Base-by-base conservation (phyloP, 2,329 filamentous ascomycete genomes). In the Conoideocrella luteorostrata region DNA sequence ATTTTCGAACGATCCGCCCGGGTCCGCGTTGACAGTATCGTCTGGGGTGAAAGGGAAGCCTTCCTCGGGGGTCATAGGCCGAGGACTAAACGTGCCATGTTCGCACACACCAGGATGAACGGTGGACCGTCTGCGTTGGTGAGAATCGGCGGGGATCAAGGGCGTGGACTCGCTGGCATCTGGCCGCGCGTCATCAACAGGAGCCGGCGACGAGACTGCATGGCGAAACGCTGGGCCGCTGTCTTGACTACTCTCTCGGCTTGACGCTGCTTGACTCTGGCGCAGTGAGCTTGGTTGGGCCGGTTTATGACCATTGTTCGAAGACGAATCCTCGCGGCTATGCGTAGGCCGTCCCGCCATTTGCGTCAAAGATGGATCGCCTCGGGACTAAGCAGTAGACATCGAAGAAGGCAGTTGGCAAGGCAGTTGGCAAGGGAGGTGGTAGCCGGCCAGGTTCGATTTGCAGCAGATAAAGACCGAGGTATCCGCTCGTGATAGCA, bases 1-100 rank as follows among this genome's bases (percentile, higher is more conserved):
- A 13, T 59, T 64, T 41, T 72, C 69, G 22, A 71, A 53, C 12
- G 63, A 53, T 12, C 64, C 62, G 7, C 13, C 18, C 4, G 59
- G 53, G 1, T 54, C 62, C 24, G 56, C 62, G 30, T 56, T 62
- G 26, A 64, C 65, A 21, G 54, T 50, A 41, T 61, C 43, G 51
- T 61, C 56, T 49, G 60, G 55, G 37, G 53, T 55, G 45, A 57
- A 57, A 13, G 53, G 50, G 29, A 59, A 58, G 35, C 62, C 67
- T 26, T 60, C 56, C 7, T 61, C 52, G 4, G 73, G 71, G 39
- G 74, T 78, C 36, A 65, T 67, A 1, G 84, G 75, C 29, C 80
- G 70, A 2, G 86, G 83, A 34, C 86, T 88, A 57, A 90, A 88
- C 13, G 85, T 86, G 53, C 86, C 87, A 65, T 93, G 84, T 54